phyloP scores from a whole-genome alignment of 192 early-diverging fungal genomes.

The Helicostylum pulchrum region DNA sequence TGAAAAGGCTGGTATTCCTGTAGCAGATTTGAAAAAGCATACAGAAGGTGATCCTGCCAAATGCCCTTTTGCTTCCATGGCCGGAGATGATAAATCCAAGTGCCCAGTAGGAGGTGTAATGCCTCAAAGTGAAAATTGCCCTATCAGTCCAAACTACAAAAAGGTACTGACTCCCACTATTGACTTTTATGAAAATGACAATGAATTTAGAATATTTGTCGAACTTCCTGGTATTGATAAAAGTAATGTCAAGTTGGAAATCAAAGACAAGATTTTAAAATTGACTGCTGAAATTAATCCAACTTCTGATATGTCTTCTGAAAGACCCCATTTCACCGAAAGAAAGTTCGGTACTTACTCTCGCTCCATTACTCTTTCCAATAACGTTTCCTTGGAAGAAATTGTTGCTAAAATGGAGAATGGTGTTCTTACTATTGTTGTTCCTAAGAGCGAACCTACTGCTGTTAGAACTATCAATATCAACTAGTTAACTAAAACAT shows the following conservation, averaged over 20 bases:
- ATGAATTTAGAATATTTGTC: slow-evolving; percentile 42
- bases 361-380: slow-evolving; percentile 46
- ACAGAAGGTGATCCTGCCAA: background rate
- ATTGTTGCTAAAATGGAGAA: slow-evolving; percentile 53
- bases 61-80: slow-evolving; percentile 4
- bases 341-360: slow-evolving; percentile 49
- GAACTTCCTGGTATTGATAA: slow-evolving; percentile 58
- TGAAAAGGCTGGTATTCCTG: background rate
- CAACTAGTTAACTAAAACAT: slow-evolving; percentile 15
- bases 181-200: slow-evolving; percentile 50
- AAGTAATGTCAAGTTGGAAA: slow-evolving; percentile 51
- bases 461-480: slow-evolving; percentile 48
- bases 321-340: slow-evolving; percentile 46
- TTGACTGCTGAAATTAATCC: slow-evolving; percentile 43
- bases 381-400: slow-evolving; percentile 40
- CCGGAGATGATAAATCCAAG: background rate
- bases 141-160: slow-evolving; percentile 5
- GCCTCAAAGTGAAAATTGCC: background rate
- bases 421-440: slow-evolving; percentile 48
- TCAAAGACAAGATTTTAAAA: slow-evolving; percentile 43
- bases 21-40: background rate
- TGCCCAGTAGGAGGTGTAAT: background rate
- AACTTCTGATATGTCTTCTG: slow-evolving; percentile 19
- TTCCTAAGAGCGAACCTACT: slow-evolving; percentile 40
- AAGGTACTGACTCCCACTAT: slow-evolving; percentile 20